phyloP scores from a whole-genome alignment of 208 protist species.

The Trypanosoma scelopori region DNA sequence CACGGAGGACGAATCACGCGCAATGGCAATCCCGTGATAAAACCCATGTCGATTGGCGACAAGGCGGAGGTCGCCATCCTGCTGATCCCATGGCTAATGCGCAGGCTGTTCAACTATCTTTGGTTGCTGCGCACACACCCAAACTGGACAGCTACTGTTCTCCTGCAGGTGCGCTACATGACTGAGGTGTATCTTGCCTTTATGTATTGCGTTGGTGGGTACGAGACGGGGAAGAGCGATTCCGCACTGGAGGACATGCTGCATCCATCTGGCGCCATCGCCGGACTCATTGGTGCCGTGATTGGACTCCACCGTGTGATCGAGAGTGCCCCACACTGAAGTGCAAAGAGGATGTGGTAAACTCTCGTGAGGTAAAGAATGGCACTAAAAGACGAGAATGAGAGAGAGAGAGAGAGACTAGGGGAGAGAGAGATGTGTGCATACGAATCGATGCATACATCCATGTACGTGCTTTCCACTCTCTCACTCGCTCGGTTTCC shows the following conservation, averaged over 20 bases:
- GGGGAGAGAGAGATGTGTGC: not conserved
- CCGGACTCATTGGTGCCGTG: slow-evolving; percentile 64
- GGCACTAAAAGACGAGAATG: not conserved
- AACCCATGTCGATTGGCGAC: not conserved
- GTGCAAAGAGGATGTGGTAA: no score
- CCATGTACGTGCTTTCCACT: not conserved
- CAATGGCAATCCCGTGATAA: not conserved
- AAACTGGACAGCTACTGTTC: slow-evolving; percentile 67
- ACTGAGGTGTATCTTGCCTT: slow-evolving; percentile 75
- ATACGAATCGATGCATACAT: slow-evolving; percentile 1
- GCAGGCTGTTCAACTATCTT: slow-evolving; percentile 73
- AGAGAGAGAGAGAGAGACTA: not conserved
- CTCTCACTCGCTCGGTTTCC: no score
- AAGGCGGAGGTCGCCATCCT: slow-evolving; percentile 41
- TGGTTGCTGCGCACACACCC: slow-evolving; percentile 76
- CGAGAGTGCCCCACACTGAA: slow-evolving; percentile 61
- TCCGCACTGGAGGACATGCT: slow-evolving; percentile 56
- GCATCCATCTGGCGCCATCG: slow-evolving; percentile 54
- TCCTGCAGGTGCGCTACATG: slow-evolving; percentile 78
- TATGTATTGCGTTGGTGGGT: slow-evolving; percentile 80
- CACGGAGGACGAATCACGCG: slow-evolving; percentile 45
- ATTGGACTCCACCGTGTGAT: slow-evolving; percentile 71
- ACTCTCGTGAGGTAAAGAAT: no score
- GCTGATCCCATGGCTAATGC: slow-evolving; percentile 74
- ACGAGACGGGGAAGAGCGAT: slow-evolving; percentile 57